Evolutionary conservation across 352 stramenopile genomes (phyloP), one percentile per base, ranked within the genome.

Genomic region (Phytopythium vexans): DNA sequence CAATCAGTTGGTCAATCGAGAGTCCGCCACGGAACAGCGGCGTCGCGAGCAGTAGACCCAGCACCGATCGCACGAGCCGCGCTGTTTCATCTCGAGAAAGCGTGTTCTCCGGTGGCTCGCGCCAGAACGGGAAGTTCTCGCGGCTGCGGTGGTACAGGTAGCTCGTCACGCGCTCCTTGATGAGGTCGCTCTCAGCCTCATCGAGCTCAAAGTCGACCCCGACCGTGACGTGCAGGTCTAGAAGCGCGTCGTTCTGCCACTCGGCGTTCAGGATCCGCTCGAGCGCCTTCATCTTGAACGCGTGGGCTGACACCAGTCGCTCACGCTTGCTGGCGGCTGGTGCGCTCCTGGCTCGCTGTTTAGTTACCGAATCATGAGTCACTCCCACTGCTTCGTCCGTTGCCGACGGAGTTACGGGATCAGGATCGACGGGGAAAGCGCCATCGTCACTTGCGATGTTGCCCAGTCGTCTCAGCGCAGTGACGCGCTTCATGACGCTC

Each of bases 121-220:
- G 69, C 78, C 78, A 89, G 35, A 82, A 73, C 10, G 75, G 75
- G 43, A 79, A 86, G 42, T 77, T 79, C 33, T 88, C 74, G 15
- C 72, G 67, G 40, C 53, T 82, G 54, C 66, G 66, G 34, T 66
- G 75, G 58, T 86, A 89, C 34, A 89, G 44, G 44, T 83, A 72
- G 3, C 66, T 54, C 4, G 62, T 86, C 37, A 86, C 59, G 33
- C 73, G 77, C 14, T 86, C 75, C 44, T 86, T 68, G 10, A 86
- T 72, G 11, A 78, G 60, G 32, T 66, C 58, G 16, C 68, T 42
- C 10, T 54, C 34, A 3, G 49, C 43, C 0, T 52, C 12, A 42
- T 61, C 56, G 38, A 71, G 32, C 21, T 39, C 60, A 14, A 27
- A 27, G 21, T 27, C 21, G 21, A 27, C 21, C 21, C 21, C 21